Base-by-base conservation (phyloP, 75 land plant species). In the Pinus albicaulis region DNA sequence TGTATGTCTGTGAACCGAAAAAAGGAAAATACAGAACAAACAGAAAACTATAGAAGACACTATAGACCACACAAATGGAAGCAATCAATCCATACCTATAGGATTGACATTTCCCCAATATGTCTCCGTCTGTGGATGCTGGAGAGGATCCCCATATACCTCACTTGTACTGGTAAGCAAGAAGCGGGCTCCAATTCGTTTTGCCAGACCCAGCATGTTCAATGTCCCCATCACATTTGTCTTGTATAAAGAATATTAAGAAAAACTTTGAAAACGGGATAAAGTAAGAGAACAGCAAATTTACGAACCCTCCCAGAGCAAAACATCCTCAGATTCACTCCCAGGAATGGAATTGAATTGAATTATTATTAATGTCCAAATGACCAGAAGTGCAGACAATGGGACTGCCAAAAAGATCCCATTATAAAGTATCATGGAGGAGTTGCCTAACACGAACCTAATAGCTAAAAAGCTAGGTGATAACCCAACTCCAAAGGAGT, bases 61-160 rank as follows among this genome's bases (percentile, higher is more conserved):
- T 55, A 72, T 72, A 26, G 20, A 55, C 44, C 12, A 16, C 1
- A 55, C 26, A 72, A 72, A 72, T 24, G 57, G 34, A 72, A 55
- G 57, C 13, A 52, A 20, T 23, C 53, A 25, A 55, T 72, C 28
- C 26, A 55, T 72, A 72, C 95, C 98, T 38, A 95, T 95, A 24
- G 98, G 96, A 71, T 95, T 95, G 65, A 95, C 98, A 76, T 95
- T 74, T 56, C 98, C 98, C 98, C 98, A 95, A 71, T 95, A 95
- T 24, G 90, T 86, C 79, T 95, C 98, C 80, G 82, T 85, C 77
- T 92, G 95, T 25, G 95, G 95, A 73, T 92, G 93, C 88, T 92
- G 87, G 66, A 92, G 90, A 10, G 95, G 93, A 61, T 92, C 95
- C 41, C 95, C 95, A 81, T 92, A 90, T n/a, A 92, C 95, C 73